Evolutionary conservation across 768 basidiomycete genomes (phyloP).

Genomic region (Auriscalpium orientale): DNA sequence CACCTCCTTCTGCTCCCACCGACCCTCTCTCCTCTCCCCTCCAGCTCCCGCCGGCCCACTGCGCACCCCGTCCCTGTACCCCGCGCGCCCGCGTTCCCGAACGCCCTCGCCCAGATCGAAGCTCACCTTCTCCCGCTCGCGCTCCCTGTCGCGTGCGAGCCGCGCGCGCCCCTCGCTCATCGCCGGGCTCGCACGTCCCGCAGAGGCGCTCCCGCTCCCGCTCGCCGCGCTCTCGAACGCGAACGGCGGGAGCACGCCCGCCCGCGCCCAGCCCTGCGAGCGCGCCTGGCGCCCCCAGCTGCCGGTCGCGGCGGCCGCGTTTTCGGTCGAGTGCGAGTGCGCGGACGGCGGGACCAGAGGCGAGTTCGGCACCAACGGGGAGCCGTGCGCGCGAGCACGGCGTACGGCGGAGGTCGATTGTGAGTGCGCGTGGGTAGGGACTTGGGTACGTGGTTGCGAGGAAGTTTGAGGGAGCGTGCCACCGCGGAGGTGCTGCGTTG

Average conservation of each 20-base stretch:
- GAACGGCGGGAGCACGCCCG: slow-evolving; percentile 15
- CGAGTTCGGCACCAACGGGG: slow-evolving; percentile 1
- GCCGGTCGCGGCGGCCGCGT: slow-evolving; percentile 5
- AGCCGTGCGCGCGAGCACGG: not conserved
- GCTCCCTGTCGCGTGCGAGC: not conserved
- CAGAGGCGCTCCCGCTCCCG: slow-evolving; percentile 2
- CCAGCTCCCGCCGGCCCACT: not conserved
- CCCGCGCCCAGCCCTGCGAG: slow-evolving; percentile 11
- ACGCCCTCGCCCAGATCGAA: slow-evolving; percentile 10
- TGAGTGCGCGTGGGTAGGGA: slow-evolving; percentile 4
- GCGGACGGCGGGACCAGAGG: slow-evolving; percentile 7
- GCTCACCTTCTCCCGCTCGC: not conserved
- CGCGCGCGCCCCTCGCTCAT: slow-evolving; percentile 2
- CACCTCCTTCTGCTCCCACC: slow-evolving; percentile 14
- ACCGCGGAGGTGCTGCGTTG: slow-evolving; percentile 1
- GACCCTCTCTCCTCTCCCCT: slow-evolving; percentile 4
- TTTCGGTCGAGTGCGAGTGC: slow-evolving; percentile 11
- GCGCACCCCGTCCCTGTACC: not conserved
- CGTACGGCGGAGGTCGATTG: slow-evolving; percentile 7
- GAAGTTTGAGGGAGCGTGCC: not conserved
- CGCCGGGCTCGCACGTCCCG: not conserved
- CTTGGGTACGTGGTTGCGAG: slow-evolving; percentile 4
- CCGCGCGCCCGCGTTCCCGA: slow-evolving; percentile 7
- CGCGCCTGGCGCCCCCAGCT: slow-evolving; percentile 10
- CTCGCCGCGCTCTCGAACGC: slow-evolving; percentile 14